Percentiles rank a stretch among this genome's conserved stretches.
Conservation (phyloP, 768 basidiomycete genomes). For the Termitomyces sp. region DNA sequence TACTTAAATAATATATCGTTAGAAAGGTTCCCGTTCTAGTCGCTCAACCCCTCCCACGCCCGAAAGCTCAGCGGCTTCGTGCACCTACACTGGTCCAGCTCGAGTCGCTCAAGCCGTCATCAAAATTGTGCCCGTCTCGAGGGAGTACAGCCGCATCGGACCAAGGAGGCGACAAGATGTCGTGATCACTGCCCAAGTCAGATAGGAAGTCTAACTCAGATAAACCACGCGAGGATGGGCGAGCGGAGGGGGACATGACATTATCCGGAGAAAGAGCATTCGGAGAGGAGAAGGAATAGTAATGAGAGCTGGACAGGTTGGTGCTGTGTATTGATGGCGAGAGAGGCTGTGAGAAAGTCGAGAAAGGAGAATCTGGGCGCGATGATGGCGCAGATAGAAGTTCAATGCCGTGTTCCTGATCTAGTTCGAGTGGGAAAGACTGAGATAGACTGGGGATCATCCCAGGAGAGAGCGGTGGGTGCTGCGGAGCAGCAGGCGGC, state of each 20-base stretch:
- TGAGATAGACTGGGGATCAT: slow-evolving; percentile 38
- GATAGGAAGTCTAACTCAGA: slow-evolving; percentile 22
- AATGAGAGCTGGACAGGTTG: slow-evolving; percentile 7
- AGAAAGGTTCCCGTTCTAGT: not conserved
- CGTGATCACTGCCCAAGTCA: slow-evolving; percentile 13
- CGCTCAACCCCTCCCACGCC: not conserved
- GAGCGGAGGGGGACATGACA: slow-evolving; percentile 3
- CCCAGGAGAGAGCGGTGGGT: slow-evolving; percentile 15
- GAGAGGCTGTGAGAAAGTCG: slow-evolving; percentile 18
- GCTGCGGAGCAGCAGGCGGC: slow-evolving; percentile 10
- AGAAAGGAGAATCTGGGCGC: slow-evolving; percentile 37
- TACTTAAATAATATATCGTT: not conserved
- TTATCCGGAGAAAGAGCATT: slow-evolving; percentile 2
- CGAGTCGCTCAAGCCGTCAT: slow-evolving; percentile 13
- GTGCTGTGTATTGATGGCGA: slow-evolving; percentile 9
- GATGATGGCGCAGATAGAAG: slow-evolving; percentile 43
- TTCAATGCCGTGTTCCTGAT: slow-evolving; percentile 39
- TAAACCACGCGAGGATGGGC: slow-evolving; percentile 11
- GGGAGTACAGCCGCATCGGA: slow-evolving; percentile 1
- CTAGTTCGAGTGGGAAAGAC: slow-evolving; percentile 39
- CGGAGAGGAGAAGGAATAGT: slow-evolving; percentile 18
- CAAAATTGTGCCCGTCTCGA: slow-evolving; percentile 3
- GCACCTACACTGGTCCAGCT: slow-evolving; percentile 20
- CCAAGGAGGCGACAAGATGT: slow-evolving; percentile 14
- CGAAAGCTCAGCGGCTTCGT: slow-evolving; percentile 4